A percentile compares a stretch with the other conserved stretches of the same genome.
Conservation (phyloP, 2,329 filamentous ascomycete species). For the Ascochyta viciae-villosae region DNA sequence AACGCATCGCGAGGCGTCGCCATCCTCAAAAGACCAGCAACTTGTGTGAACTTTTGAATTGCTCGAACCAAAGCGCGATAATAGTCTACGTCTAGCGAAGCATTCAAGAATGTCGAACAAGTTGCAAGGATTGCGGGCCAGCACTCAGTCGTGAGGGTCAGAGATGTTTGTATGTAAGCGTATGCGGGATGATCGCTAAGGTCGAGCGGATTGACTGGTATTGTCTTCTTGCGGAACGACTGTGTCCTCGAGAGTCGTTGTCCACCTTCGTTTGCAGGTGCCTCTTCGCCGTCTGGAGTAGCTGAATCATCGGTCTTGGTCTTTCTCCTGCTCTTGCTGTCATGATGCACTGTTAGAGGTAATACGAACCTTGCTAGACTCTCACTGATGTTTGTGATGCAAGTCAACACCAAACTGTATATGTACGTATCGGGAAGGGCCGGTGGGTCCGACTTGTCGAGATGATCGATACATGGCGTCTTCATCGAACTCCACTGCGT, state of each 20-base stretch:
- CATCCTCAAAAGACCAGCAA: conserved; percentile 85
- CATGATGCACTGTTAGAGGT: conserved; percentile 84
- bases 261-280: conserved; percentile 33
- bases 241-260: conserved; percentile 64
- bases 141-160: conserved; percentile 84
- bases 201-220: conserved; percentile 83
- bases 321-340: conserved; percentile 57
- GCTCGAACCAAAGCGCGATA: conserved; percentile 91
- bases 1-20: conserved; percentile 91
- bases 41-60: conserved; percentile 94
- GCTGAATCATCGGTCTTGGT: conserved; percentile 49
- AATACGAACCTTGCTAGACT: conserved; percentile 92
- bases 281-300: conserved; percentile 27
- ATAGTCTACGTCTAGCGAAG: conserved; percentile 89
- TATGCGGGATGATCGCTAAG: conserved; percentile 76
- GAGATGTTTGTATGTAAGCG: conserved; percentile 76
- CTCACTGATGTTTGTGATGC: conserved; percentile 89
- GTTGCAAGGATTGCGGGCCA: conserved; percentile 96
- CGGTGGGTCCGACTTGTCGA: conserved; percentile 90
- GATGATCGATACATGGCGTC: conserved; percentile 88
- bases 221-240: conserved; percentile 76
- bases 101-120: conserved; percentile 93
- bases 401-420: conserved; percentile 86
- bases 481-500: conserved; percentile 88
- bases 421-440: conserved; percentile 89